Evolutionary conservation across 225 moss, liverwort and hornwort species (phyloP).

Genomic region (Lunularia cruciata): DNA sequence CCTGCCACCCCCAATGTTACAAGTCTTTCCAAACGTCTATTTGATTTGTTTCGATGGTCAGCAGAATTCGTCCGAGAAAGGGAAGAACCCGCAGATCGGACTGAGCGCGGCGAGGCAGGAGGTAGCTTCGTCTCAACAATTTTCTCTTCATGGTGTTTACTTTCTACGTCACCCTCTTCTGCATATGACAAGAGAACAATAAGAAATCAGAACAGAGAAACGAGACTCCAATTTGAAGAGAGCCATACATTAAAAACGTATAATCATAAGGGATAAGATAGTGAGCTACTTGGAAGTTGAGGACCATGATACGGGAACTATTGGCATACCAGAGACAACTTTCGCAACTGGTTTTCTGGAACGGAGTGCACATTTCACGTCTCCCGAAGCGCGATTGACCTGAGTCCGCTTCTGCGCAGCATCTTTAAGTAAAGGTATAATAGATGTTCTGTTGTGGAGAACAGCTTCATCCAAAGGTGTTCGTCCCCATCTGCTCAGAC

Average conservation of each 20-base stretch:
- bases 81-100: conserved; percentile 13
- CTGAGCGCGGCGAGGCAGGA: neutral
- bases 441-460: conserved; percentile 15
- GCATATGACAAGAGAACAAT: neutral
- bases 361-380: conserved; percentile 8
- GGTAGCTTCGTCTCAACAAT: neutral
- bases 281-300: too few relatives aligned
- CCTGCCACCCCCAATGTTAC: conserved; percentile 18
- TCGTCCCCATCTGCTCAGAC: conserved; percentile 39
- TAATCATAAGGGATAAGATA: too few relatives aligned
- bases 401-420: conserved; percentile 15
- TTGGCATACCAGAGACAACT: conserved; percentile 17
- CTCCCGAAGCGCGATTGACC: neutral
- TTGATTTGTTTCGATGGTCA: conserved; percentile 1
- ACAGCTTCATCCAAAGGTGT: conserved; percentile 48
- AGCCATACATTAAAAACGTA: too few relatives aligned
- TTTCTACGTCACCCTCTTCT: conserved; percentile 8
- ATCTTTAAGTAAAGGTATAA: conserved; percentile 32
- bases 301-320: too few relatives aligned
- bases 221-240: too few relatives aligned
- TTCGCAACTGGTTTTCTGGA: conserved; percentile 2
- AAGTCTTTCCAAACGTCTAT: conserved; percentile 26
- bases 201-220: neutral
- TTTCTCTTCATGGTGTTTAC: neutral
- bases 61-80: too few relatives aligned